Percentiles rank a stretch among this genome's conserved stretches.
Evolutionary conservation across 208 protist species (phyloP).

Genomic region (Jaenimonas drosophilae): DNA sequence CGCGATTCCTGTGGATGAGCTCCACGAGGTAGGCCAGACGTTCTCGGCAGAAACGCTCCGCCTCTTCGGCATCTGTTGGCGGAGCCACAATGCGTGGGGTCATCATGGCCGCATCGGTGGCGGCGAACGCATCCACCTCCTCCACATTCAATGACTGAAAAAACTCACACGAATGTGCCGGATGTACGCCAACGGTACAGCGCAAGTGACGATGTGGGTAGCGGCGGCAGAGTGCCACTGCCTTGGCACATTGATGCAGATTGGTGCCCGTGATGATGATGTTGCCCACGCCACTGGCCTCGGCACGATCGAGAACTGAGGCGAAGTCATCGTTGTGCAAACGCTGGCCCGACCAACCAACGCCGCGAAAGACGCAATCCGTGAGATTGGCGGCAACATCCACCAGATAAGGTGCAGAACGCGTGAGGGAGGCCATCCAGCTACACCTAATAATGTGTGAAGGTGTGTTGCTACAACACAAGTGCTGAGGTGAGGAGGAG

Average conservation of each 20-base stretch:
- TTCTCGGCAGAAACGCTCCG: conserved; percentile 10
- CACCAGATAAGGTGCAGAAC: conserved; percentile 42
- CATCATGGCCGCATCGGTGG: conserved; percentile 25
- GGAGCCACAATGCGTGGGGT: too few relatives aligned
- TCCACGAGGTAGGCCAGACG: conserved; percentile 43
- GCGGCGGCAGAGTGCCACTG: conserved; percentile 60
- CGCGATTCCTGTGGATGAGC: conserved; percentile 52
- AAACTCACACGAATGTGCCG: conserved; percentile 71
- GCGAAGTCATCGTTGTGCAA: conserved; percentile 81
- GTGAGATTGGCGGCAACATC: conserved; percentile 87
- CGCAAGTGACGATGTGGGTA: conserved; percentile 35
- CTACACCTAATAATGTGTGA: too few relatives aligned
- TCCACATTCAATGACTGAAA: conserved; percentile 22
- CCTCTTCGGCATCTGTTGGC: background rate
- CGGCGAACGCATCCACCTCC: conserved; percentile 14
- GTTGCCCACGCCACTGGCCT: conserved; percentile 37
- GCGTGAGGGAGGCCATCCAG: background rate
- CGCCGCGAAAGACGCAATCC: conserved; percentile 81
- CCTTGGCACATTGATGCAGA: conserved; percentile 62
- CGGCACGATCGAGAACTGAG: conserved; percentile 47
- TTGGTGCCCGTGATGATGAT: conserved; percentile 84
- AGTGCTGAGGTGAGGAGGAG: too few relatives aligned
- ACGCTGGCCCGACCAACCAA: conserved; percentile 69
- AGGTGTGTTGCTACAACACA: too few relatives aligned
- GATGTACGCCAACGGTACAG: conserved; percentile 84